These are phyloP conservation scores for Macadamia integrifolia DNA, from an alignment of 164 flowering plant species.

Conservation along the genomic window DNA sequence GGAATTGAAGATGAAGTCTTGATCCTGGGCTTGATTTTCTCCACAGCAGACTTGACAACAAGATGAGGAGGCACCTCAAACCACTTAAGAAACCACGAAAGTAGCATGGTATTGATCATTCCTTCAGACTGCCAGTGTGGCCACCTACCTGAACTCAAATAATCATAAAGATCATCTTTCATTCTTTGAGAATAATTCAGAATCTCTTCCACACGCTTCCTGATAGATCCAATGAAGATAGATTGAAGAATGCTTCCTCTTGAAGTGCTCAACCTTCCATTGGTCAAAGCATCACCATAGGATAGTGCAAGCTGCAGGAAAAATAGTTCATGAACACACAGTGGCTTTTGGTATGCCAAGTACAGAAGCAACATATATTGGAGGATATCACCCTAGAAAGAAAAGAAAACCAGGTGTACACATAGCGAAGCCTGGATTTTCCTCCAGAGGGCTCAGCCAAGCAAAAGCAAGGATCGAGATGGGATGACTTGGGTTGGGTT, in stretches of 20 bases:
- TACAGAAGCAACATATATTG: neutral
- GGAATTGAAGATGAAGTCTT: conserved; percentile 46
- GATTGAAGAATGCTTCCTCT: conserved; percentile 68
- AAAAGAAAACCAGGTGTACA: too few species aligned
- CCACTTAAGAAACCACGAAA: conserved; percentile 89
- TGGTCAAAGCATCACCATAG: conserved; percentile 61
- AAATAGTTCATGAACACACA: neutral
- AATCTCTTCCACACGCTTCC: conserved; percentile 69
- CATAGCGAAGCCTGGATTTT: too few species aligned
- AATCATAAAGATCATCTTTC: conserved; percentile 32
- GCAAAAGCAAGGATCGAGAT: too few species aligned
- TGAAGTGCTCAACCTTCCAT: conserved; percentile 51
- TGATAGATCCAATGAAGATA: conserved; percentile 60
- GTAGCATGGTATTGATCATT: conserved; percentile 26
- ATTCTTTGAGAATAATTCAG: conserved; percentile 28
- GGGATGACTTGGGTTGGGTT: too few species aligned
- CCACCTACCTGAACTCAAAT: conserved; percentile 58
- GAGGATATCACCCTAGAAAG: too few species aligned
- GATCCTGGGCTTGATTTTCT: conserved; percentile 37
- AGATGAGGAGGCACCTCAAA: conserved; percentile 53
- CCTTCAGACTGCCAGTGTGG: conserved; percentile 29
- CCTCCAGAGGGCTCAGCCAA: too few species aligned
- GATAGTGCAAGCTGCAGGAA: conserved; percentile 69
- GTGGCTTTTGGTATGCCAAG: neutral
- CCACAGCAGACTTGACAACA: conserved; percentile 39